Base-by-base conservation (phyloP, 2,329 filamentous ascomycete genomes). In the Cyphellophora europaea region DNA sequence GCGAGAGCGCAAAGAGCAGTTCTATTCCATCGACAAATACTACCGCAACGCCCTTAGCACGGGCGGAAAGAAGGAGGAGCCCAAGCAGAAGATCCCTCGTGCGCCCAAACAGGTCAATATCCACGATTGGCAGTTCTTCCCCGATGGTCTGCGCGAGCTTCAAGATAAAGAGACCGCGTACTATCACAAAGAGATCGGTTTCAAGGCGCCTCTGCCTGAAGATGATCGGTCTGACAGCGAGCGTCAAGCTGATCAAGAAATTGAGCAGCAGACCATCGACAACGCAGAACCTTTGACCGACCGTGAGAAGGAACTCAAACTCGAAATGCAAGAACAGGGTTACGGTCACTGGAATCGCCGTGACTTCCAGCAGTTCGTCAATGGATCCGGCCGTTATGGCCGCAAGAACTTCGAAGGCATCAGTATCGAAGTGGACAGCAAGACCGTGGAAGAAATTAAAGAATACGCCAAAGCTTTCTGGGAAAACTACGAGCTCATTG, bases 1-100 rank as follows among this genome's bases (percentile, higher is more conserved):
- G 69, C 88, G 91, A 59, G 93, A 98, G 64, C 84, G 91, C 52
- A 98, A 96, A 60, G 89, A 96, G 54, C 87, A 95, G 56, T 87
- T 86, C 4, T 98, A 98, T 57, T 95, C 89, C 0, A 94, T 98
- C 67, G 93, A 98, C 58, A 93, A 95, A 59, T 98, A 98, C 64
- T 98, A 96, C 63, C 82, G 89, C 47, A 80, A 93, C 51, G 85
- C 87, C 6, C 74, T 98, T 53, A 82, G 83, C 50, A 91, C 84
- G 35, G 78, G 86, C 58, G 77, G 80, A 21, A 74, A 79, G 30
- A 80, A 78, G 15, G 42, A 42, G 6, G 87, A 95, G 43, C 74
- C 83, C 16, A 95, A 95, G 59, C 88, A 89, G 6, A 94, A 94
- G 62, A 85, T 91, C 13, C 93, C 91, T n/a, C 79, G 88, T 37